These are phyloP conservation scores for Hirschfeldia incana DNA, from an alignment of 345 rosid genomes.

Conservation along the genomic window DNA sequence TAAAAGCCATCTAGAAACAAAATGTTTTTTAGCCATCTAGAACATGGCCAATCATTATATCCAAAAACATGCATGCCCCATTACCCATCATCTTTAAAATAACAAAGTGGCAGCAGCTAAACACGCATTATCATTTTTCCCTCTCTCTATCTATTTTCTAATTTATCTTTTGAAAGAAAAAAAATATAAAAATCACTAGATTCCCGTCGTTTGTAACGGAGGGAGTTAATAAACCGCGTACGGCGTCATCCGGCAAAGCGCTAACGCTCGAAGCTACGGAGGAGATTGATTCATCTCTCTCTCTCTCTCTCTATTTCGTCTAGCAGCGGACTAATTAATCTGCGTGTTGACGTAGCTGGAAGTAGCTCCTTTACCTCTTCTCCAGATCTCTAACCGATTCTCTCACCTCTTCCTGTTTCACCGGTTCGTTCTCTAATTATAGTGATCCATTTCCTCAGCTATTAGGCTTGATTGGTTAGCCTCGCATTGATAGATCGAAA, in stretches of 20 bases:
- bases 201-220: conserved; percentile 13
- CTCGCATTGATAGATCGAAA: not conserved
- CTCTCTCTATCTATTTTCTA: not conserved
- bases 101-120: conserved; percentile 15
- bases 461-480: not conserved
- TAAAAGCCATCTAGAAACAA: not conserved
- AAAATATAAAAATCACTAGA: conserved; percentile 23
- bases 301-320: not conserved
- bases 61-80: not conserved
- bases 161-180: not conserved
- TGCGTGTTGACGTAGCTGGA: conserved; percentile 19
- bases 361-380: conserved; percentile 23
- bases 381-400: conserved; percentile 22
- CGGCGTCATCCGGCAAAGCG: conserved; percentile 24
- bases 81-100: not conserved
- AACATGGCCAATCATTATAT: conserved; percentile 8
- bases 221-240: conserved; percentile 14
- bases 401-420: conserved; percentile 3
- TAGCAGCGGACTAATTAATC: not conserved
- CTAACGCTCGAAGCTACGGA: conserved; percentile 26
- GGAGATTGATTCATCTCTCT: not conserved
- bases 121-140: conserved; percentile 10
- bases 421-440: conserved; percentile 25
- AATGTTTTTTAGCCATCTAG: not conserved
- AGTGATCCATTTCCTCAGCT: not conserved